phyloP scores from a whole-genome alignment of 805 yeast species.

The Jamesozyma gamospora region DNA sequence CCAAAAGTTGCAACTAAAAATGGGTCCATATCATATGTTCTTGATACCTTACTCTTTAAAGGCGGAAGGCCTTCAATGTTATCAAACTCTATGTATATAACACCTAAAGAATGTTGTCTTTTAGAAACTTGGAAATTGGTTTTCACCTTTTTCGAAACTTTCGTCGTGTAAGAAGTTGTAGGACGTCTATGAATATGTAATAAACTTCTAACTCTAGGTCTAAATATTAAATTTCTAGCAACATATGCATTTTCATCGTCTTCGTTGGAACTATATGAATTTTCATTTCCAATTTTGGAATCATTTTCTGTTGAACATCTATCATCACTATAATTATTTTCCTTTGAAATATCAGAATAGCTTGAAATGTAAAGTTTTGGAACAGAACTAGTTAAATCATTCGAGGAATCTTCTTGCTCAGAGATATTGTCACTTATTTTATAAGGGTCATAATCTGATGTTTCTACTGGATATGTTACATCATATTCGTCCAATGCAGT shows the following conservation, averaged over 20 bases:
- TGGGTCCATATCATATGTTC: constrained; percentile 87
- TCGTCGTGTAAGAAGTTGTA: constrained; percentile 5
- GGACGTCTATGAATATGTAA: constrained; percentile 5
- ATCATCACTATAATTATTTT: constrained; percentile 5
- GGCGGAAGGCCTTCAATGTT: constrained; percentile 76
- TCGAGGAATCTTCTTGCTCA: not conserved
- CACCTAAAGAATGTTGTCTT: constrained; percentile 42
- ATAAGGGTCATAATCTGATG: not conserved
- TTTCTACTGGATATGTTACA: constrained; percentile 6
- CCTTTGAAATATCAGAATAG: not conserved
- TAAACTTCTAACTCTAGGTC: constrained; percentile 2
- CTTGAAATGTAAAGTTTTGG: not conserved
- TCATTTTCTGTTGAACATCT: constrained; percentile 3
- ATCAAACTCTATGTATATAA: constrained; percentile 64
- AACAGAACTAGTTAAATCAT: not conserved
- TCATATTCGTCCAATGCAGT: constrained; percentile 26
- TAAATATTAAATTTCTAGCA: constrained; percentile 4
- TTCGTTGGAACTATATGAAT: not conserved
- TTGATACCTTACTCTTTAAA: constrained; percentile 48
- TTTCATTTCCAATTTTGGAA: not conserved
- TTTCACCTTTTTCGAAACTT: constrained; percentile 5
- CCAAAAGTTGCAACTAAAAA: constrained; percentile 89
- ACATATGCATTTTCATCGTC: not conserved
- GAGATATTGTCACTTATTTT: constrained; percentile 1
- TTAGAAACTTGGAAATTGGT: constrained; percentile 22